Evolutionary conservation across 768 basidiomycete species (phyloP).

Genomic region (Agaricus sinodeliciosus): DNA sequence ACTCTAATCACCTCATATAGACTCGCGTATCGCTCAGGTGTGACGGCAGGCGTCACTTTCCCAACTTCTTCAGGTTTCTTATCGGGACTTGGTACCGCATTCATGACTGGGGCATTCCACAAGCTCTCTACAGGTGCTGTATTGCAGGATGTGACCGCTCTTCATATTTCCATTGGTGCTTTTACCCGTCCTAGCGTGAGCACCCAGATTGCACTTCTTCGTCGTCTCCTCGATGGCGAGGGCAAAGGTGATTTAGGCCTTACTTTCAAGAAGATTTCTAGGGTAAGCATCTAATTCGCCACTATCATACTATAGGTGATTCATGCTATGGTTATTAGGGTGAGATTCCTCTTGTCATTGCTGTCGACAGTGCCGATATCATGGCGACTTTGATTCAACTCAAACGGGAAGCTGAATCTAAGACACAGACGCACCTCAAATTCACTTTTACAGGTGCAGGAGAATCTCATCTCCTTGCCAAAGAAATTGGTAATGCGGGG

Average conservation of each 20-base stretch:
- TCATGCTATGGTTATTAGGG: constrained; percentile 28
- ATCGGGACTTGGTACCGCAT: constrained; percentile 51
- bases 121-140: constrained; percentile 52
- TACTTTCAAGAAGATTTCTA: constrained; percentile 35
- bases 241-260: constrained; percentile 32
- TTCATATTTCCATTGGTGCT: constrained; percentile 52
- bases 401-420: constrained; percentile 53
- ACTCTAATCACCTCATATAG: constrained; percentile 19
- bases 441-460: constrained; percentile 50
- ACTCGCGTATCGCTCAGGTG: constrained; percentile 59
- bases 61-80: constrained; percentile 45
- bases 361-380: constrained; percentile 58
- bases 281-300: constrained; percentile 26
- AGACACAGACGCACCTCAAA: constrained; percentile 32
- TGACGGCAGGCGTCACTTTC: constrained; percentile 53
- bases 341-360: constrained; percentile 51
- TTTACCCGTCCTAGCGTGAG: constrained; percentile 45
- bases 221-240: constrained; percentile 39
- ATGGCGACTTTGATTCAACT: constrained; percentile 61
- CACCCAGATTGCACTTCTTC: constrained; percentile 59
- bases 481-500: constrained; percentile 58
- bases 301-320: background rate
- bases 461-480: constrained; percentile 69
- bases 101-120: constrained; percentile 49
- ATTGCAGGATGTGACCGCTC: constrained; percentile 48